phyloP scores from a whole-genome alignment of 768 basidiomycete genomes.

The Pisolithus albus region DNA sequence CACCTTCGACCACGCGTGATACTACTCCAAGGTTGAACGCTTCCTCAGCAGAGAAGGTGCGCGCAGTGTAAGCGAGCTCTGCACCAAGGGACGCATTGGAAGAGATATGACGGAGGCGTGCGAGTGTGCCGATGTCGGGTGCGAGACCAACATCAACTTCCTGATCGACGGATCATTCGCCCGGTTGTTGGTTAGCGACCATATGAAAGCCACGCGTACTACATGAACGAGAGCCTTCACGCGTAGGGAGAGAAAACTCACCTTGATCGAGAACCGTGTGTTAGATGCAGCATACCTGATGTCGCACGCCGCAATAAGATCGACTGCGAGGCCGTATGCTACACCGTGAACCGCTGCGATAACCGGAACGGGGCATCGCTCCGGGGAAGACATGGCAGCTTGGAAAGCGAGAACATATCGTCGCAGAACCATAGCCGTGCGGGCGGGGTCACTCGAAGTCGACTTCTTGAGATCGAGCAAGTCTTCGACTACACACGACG shows the following conservation, averaged over 20 bases:
- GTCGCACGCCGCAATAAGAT: constrained; percentile 66
- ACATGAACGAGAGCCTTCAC: too few species aligned
- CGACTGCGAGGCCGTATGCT: constrained; percentile 71
- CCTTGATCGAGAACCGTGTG: constrained; percentile 67
- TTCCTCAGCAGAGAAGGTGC: constrained; percentile 61
- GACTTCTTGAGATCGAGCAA: constrained; percentile 17
- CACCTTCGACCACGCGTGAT: constrained; percentile 63
- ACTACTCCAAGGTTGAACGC: constrained; percentile 68
- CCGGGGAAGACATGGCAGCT: constrained; percentile 58
- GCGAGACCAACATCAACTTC: constrained; percentile 86
- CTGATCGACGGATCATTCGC: constrained; percentile 30
- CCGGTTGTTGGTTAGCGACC: background rate
- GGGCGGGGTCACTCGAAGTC: constrained; percentile 38
- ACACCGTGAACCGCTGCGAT: constrained; percentile 76
- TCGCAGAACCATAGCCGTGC: constrained; percentile 44
- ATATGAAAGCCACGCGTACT: background rate
- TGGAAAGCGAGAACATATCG: constrained; percentile 57
- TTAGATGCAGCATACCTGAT: constrained; percentile 66
- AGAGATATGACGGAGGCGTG: constrained; percentile 69
- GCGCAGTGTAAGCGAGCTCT: constrained; percentile 72
- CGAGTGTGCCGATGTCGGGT: constrained; percentile 82
- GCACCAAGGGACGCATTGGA: constrained; percentile 66
- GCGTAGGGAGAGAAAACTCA: constrained; percentile 19
- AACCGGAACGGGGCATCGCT: constrained; percentile 69
- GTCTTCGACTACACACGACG: constrained; percentile 12